phyloP scores from a whole-genome alignment of 495 filamentous ascomycete species.

The Penicillium turbatum region DNA sequence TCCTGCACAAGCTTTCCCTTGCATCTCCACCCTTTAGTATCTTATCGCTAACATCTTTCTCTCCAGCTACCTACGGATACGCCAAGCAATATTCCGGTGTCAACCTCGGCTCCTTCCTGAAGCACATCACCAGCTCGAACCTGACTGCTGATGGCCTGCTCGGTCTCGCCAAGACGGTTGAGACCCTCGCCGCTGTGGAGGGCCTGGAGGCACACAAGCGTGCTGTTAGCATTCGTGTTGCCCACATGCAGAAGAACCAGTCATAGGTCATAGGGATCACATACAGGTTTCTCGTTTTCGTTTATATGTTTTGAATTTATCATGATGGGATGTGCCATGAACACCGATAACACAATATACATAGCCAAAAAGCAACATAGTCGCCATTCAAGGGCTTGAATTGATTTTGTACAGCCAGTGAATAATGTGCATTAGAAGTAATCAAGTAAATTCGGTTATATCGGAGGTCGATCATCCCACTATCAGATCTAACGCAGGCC shows the following conservation, averaged over 20 bases:
- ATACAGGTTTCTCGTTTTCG: conserved; percentile 1
- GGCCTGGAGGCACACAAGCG: conserved; percentile 91
- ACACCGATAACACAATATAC: not conserved
- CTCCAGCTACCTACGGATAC: conserved; percentile 87
- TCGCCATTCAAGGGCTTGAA: not conserved
- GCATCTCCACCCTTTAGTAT: not conserved
- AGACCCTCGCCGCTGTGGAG: conserved; percentile 90
- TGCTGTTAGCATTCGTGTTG: conserved; percentile 83
- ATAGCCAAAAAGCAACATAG: conserved; percentile 12
- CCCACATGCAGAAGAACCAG: conserved; percentile 52
- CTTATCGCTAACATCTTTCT: conserved; percentile 13
- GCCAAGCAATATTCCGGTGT: conserved; percentile 98
- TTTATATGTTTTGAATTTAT: conserved; percentile 13
- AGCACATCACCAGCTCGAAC: conserved; percentile 92
- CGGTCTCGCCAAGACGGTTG: conserved; percentile 82
- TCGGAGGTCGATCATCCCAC: not conserved
- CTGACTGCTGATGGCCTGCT: conserved; percentile 78
- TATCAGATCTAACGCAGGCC: not conserved
- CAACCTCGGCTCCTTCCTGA: conserved; percentile 90
- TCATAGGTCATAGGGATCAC: conserved; percentile 4
- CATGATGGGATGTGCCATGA: conserved; percentile 26
- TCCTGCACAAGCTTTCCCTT: not conserved
- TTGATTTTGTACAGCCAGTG: not conserved
- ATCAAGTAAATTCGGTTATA: not conserved
- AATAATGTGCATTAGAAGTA: not conserved